Evolutionary conservation across 805 yeast genomes (phyloP), one percentile per base, ranked within the genome.

Genomic region (Yamadazyma laniorum): DNA sequence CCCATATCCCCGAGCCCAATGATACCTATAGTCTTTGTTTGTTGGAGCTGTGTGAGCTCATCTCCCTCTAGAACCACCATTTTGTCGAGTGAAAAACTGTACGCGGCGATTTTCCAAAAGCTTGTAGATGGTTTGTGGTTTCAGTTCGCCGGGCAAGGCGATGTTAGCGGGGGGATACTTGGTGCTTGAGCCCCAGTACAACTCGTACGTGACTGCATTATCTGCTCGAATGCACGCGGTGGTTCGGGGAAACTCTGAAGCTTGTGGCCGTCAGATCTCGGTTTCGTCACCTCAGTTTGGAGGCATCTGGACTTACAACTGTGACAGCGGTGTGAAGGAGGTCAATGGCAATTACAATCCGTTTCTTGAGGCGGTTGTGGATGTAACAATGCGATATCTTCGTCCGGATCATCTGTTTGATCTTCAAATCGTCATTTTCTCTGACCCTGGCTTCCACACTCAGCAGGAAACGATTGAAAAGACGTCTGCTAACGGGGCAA

Each of bases 1-100:
- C 99, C 99, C 99, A 93, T 93, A 59, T 91, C 98, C 21, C 99
- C 99, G 25, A 91, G 74, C 3, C 99, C 99, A 43, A 93, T 90
- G 47, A 93, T 85, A 2, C 99, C 99, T 32, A 93, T 75, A 15
- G 69, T 70, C 55, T 82, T 83, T 15, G 67, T 46, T 11, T 38
- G n/a, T 35, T 56, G 35, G 18, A 50, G 48, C 14, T 33, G 21
- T 5, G 21, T 29, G 5, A 46, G 30, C 34, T 48, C 45, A 3
- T 45, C 48, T 16, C 43, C 39, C 11, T 37, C 16, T 8, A 43
- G 28, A n/a, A 43, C 32, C 31, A 72, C 97, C 47, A 90, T 91
- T 21, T n/a, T n/a, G n/a, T n/a, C n/a, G n/a, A n/a, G n/a, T n/a
- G n/a, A n/a, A n/a, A n/a, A n/a, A n/a, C n/a, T n/a, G n/a, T n/a